phyloP scores from a whole-genome alignment of 116 monocot species.

The Iris pallida region DNA sequence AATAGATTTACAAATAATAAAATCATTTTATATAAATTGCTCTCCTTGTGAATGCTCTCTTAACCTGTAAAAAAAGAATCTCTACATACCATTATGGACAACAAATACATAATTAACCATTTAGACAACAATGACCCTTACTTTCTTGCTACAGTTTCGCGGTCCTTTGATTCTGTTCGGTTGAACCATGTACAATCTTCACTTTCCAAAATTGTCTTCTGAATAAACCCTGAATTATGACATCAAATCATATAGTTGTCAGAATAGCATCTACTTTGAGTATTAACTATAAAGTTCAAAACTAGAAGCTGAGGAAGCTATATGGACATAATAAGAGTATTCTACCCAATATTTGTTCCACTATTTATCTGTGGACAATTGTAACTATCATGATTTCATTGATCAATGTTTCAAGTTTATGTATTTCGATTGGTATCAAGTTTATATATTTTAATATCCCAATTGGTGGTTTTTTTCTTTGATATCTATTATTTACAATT shows the following conservation, averaged over 20 bases:
- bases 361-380: too few relatives aligned
- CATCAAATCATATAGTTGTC: neutral
- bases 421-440: too few relatives aligned
- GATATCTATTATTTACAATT: too few relatives aligned
- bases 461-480: too few relatives aligned
- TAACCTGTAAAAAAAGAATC: conserved; percentile 48
- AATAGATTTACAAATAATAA: too few relatives aligned
- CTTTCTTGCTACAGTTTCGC: conserved; percentile 89
- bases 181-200: conserved; percentile 98
- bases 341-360: neutral
- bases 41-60: conserved; percentile 68
- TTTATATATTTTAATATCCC: too few relatives aligned
- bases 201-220: conserved; percentile 85
- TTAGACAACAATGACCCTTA: conserved; percentile 19
- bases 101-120: neutral
- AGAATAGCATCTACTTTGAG: neutral
- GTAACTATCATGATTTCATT: too few relatives aligned
- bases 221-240: conserved; percentile 70
- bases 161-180: conserved; percentile 81
- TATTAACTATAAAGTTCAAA: too few relatives aligned
- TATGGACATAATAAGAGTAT: neutral
- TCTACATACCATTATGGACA: conserved; percentile 7
- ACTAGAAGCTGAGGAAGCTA: too few relatives aligned
- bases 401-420: too few relatives aligned
- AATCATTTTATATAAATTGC: too few relatives aligned